A percentile compares a stretch with the other conserved stretches of the same genome.
These are phyloP conservation scores for Fraxinus americana DNA, from an alignment of 257 asterid species.

Conservation along the genomic window DNA sequence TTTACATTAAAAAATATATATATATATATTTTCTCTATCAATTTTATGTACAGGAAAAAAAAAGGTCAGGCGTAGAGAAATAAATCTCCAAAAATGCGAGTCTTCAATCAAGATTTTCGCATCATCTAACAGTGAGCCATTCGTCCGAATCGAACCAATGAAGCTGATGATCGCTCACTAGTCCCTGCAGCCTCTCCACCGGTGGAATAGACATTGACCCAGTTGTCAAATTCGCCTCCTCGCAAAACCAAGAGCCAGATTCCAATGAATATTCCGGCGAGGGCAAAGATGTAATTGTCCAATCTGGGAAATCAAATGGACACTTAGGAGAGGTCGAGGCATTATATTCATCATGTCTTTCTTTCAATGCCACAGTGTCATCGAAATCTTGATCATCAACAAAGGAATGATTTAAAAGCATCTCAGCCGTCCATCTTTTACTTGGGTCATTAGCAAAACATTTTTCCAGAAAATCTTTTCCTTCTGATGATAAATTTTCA, in stretches of 20 bases:
- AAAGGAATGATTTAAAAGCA: constrained; percentile 31
- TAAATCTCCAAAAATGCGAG: neutral
- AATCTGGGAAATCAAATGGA: constrained; percentile 23
- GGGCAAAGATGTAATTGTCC: constrained; percentile 24
- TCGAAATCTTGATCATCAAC: neutral
- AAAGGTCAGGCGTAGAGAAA: neutral
- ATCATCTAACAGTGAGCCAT: constrained; percentile 26
- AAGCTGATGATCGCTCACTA: neutral
- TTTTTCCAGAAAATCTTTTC: constrained; percentile 28
- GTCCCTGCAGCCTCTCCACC: constrained; percentile 14
- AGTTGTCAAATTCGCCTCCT: neutral
- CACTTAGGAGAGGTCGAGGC: constrained; percentile 21
- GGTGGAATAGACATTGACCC: neutral
- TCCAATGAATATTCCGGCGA: constrained; percentile 15
- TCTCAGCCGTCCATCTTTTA: constrained; percentile 35
- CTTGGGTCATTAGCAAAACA: constrained; percentile 24
- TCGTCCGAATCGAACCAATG: constrained; percentile 17
- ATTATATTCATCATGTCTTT: neutral
- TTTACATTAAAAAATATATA: too few relatives aligned
- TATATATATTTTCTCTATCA: neutral
- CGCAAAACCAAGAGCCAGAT: neutral
- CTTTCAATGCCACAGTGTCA: constrained; percentile 3
- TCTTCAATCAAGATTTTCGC: neutral
- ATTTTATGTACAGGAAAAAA: neutral
- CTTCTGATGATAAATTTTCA: constrained; percentile 17